Evolutionary conservation across 768 basidiomycete genomes (phyloP).

Genomic region (Russula sp.): DNA sequence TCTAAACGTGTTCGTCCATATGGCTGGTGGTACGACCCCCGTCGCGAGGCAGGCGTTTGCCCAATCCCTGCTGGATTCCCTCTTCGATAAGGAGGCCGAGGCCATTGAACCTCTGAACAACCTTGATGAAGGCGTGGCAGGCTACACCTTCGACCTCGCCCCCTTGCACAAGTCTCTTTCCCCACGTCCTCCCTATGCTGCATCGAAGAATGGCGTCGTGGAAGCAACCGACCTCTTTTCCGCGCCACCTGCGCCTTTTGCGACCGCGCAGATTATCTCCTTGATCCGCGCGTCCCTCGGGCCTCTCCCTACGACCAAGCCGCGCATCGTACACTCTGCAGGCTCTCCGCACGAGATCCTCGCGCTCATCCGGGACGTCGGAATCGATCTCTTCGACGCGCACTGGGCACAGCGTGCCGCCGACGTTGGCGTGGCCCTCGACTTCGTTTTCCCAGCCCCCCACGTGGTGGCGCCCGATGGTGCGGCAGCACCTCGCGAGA

Average conservation of each 20-base stretch:
- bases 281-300: constrained; percentile 57
- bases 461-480: not conserved
- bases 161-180: constrained; percentile 37
- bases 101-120: constrained; percentile 44
- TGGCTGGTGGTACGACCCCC: constrained; percentile 54
- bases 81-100: constrained; percentile 51
- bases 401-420: constrained; percentile 67
- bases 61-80: constrained; percentile 46
- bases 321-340: constrained; percentile 51
- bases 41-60: constrained; percentile 64
- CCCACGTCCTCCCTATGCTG: not conserved
- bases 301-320: constrained; percentile 48
- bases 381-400: constrained; percentile 72
- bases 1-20: constrained; percentile 57
- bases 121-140: constrained; percentile 63
- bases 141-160: constrained; percentile 67
- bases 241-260: constrained; percentile 3
- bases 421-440: constrained; percentile 65
- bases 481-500: constrained; percentile 30
- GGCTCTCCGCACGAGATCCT: constrained; percentile 73
- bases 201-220: not conserved
- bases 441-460: constrained; percentile 63
- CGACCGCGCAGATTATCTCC: constrained; percentile 28
- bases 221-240: not conserved
- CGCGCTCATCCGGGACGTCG: constrained; percentile 52